A percentile compares a stretch with the other conserved stretches of the same genome.
Conservation (phyloP, 768 basidiomycete species). For the Tulasnella sp. region DNA sequence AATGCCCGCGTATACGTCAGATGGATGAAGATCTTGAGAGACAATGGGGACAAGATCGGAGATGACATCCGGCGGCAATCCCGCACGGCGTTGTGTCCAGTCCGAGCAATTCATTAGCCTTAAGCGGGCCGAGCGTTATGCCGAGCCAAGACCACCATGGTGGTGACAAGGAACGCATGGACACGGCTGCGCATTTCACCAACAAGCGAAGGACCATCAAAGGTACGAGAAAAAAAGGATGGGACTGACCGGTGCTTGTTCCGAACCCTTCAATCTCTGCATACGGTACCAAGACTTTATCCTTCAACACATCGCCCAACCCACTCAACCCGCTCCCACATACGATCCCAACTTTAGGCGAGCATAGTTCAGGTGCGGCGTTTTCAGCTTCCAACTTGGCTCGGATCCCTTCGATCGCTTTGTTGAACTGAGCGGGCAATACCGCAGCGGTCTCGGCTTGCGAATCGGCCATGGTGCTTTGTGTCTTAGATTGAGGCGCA, state of each 20-base stretch:
- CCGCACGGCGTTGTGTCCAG: not conserved
- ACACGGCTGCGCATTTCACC: not conserved
- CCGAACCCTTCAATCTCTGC: conserved; percentile 66
- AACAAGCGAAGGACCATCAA: not conserved
- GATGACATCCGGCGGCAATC: not conserved
- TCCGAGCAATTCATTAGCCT: not conserved
- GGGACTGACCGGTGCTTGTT: conserved; percentile 63
- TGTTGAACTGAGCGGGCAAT: conserved; percentile 23
- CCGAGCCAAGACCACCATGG: not conserved
- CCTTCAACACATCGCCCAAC: conserved; percentile 49
- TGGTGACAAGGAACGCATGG: not conserved
- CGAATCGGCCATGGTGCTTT: not conserved
- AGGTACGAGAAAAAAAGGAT: not conserved
- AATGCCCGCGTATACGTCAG: not conserved
- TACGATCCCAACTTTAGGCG: conserved; percentile 75
- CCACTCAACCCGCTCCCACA: conserved; percentile 84
- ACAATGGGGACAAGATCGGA: not conserved
- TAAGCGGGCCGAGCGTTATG: not conserved
- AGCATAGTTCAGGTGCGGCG: conserved; percentile 39
- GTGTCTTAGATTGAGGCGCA: not conserved
- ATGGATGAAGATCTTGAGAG: not conserved
- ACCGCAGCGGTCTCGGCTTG: conserved; percentile 18
- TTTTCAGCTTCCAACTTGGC: conserved; percentile 32
- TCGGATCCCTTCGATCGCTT: conserved; percentile 31
- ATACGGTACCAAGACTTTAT: conserved; percentile 53